Evolutionary conservation across 352 stramenopile genomes (phyloP).

Genomic region (Globisporangium cystogenes): DNA sequence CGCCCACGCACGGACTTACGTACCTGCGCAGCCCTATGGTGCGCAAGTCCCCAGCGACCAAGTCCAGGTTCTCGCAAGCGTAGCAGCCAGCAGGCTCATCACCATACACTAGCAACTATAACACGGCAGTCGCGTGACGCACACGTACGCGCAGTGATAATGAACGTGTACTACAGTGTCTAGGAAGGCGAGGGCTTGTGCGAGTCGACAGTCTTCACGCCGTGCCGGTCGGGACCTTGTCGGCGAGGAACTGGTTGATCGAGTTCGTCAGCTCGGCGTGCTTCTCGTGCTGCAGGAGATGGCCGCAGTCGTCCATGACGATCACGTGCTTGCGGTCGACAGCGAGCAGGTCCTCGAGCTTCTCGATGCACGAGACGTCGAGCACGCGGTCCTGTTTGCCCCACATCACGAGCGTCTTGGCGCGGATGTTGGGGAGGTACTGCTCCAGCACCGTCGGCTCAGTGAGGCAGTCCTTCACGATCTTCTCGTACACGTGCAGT

Average conservation of each 20-base stretch:
- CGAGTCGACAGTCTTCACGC: not conserved
- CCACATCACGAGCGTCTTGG: conserved; percentile 63
- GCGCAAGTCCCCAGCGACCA: conserved; percentile 8
- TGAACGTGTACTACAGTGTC: not conserved
- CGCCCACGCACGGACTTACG: conserved; percentile 36
- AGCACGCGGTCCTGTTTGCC: conserved; percentile 65
- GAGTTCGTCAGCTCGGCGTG: conserved; percentile 41
- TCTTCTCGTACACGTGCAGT: conserved; percentile 51
- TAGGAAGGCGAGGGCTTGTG: not conserved
- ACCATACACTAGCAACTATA: not conserved
- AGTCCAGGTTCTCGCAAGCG: conserved; percentile 9
- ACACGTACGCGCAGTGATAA: not conserved
- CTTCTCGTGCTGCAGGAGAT: conserved; percentile 69
- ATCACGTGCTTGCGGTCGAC: conserved; percentile 30
- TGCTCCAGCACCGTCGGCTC: conserved; percentile 58
- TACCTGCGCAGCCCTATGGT: conserved; percentile 50
- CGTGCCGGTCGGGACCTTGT: conserved; percentile 8
- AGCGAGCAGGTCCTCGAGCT: conserved; percentile 43
- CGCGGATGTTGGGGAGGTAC: conserved; percentile 45
- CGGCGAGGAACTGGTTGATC: conserved; percentile 56
- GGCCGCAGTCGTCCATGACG: conserved; percentile 57
- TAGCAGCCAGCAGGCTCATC: not conserved
- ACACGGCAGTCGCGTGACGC: not conserved
- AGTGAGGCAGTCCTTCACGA: conserved; percentile 44
- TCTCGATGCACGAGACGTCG: conserved; percentile 60